These are phyloP conservation scores for Plectosphaerella plurivora DNA, from an alignment of 2,329 filamentous ascomycete genomes.

Conservation along the genomic window DNA sequence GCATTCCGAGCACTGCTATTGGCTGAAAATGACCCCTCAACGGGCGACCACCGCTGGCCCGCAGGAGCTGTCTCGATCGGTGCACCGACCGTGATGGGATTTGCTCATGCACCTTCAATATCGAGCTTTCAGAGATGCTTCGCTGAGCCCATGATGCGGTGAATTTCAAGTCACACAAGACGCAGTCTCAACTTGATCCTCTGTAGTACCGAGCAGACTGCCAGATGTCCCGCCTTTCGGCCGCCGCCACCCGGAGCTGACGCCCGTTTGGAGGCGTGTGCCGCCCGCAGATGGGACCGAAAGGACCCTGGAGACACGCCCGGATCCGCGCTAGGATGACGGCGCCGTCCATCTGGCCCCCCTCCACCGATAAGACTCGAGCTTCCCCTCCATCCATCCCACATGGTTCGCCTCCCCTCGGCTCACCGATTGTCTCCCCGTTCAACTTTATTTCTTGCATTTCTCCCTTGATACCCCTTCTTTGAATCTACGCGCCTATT, in stretches of 20 bases:
- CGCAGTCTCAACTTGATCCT: background rate
- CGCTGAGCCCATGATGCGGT: background rate
- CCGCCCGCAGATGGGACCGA: background rate
- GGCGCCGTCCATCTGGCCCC: background rate
- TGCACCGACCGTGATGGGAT: background rate
- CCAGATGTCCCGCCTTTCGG: background rate
- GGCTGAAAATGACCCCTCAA: background rate
- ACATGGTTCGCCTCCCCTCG: background rate
- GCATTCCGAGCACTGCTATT: background rate
- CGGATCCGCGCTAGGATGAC: conserved; percentile 1
- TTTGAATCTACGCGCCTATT: background rate
- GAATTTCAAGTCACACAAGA: background rate
- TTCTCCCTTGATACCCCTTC: background rate
- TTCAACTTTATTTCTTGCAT: background rate
- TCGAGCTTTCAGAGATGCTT: background rate
- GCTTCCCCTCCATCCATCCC: background rate
- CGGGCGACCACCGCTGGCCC: too few species aligned
- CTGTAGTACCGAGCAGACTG: background rate
- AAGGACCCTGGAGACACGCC: background rate
- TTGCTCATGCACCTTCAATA: background rate
- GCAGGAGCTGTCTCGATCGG: too few species aligned
- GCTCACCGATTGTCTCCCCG: background rate
- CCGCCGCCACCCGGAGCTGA: background rate
- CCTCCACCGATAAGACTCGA: background rate
- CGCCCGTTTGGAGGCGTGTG: background rate